Base-by-base conservation (phyloP, 2,329 filamentous ascomycete genomes). In the Davidsoniella eucalypti region DNA sequence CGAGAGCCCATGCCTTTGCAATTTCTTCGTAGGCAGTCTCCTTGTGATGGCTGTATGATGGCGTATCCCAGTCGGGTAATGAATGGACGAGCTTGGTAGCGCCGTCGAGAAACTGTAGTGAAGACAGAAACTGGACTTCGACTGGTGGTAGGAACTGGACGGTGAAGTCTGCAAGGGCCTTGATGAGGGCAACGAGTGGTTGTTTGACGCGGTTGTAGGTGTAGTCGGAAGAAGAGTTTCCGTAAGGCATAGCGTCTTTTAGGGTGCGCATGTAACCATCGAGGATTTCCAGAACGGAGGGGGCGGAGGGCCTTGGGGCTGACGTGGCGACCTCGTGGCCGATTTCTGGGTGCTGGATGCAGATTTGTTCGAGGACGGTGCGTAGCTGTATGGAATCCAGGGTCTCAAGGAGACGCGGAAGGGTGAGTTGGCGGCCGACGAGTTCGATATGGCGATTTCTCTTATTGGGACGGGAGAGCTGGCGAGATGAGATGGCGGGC, bases 1-100 rank as follows among this genome's bases (percentile, higher is more conserved):
- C 90, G 57, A 93, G 65, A 14, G 86, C 81, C 92, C 92, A 98
- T 1, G 92, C 92, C 60, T 83, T 87, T 23, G 86, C 82, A 55
- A 98, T 88, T 61, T 96, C 92, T 59, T 98, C 90, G 61, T 98
- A 98, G 5, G 90, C 88, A 55, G 87, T 87, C 57, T 94, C 83
- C 65, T 95, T 95, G 69, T 94, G 86, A 58, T 94, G 76, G 56
- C 88, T 88, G 67, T 95, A 84, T 55, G 86, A 79, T 54, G 83
- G 84, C 42, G 80, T 86, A 57, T 92, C 84, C 87, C 88, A 98
- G 60, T 94, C 78, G 2, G 92, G 92, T 41, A 98, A 72, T 38
- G 80, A 74, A 64, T 98, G 88, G 51, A 96, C 84, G 51, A 96
- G 78, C 56, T 90, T 80, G 29, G 92, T 98, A 53, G 84, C 90